Conservation (phyloP, 768 basidiomycete genomes). For the Suillus fuscotomentosus region DNA sequence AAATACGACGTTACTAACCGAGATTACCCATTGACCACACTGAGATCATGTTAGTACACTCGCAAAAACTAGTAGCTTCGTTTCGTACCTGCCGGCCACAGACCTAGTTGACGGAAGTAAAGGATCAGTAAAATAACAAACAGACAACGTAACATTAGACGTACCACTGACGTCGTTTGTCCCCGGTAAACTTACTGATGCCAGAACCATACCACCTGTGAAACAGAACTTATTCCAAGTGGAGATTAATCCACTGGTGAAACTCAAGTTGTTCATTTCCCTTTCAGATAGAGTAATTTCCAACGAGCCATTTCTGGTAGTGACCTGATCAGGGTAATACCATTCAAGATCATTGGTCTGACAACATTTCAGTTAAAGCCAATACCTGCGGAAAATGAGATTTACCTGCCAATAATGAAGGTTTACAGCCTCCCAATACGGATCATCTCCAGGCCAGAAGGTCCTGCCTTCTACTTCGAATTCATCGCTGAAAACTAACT, state of each 20-base stretch:
- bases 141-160: slow-evolving; percentile 6
- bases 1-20: slow-evolving; percentile 34
- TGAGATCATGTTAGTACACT: slow-evolving; percentile 16
- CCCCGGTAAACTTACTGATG: slow-evolving; percentile 69
- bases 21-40: slow-evolving; percentile 83
- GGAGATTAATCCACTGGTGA: slow-evolving; percentile 67
- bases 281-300: slow-evolving; percentile 71
- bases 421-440: slow-evolving; percentile 85
- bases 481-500: slow-evolving; percentile 87
- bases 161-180: slow-evolving; percentile 49
- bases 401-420: slow-evolving; percentile 74
- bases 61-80: neutral
- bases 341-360: slow-evolving; percentile 80
- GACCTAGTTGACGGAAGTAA: slow-evolving; percentile 32
- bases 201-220: slow-evolving; percentile 79
- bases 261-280: slow-evolving; percentile 68
- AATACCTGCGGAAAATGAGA: neutral
- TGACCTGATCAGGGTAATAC: slow-evolving; percentile 82
- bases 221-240: slow-evolving; percentile 94
- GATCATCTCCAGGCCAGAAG: slow-evolving; percentile 81
- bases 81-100: slow-evolving; percentile 64
- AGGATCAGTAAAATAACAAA: neutral
- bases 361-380: neutral
- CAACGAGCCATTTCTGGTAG: slow-evolving; percentile 71
- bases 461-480: slow-evolving; percentile 78